Percentiles rank a stretch among this genome's conserved stretches.
These are phyloP conservation scores for Exophiala aquamarina DNA, from an alignment of 2,329 filamentous ascomycete species.

Conservation along the genomic window DNA sequence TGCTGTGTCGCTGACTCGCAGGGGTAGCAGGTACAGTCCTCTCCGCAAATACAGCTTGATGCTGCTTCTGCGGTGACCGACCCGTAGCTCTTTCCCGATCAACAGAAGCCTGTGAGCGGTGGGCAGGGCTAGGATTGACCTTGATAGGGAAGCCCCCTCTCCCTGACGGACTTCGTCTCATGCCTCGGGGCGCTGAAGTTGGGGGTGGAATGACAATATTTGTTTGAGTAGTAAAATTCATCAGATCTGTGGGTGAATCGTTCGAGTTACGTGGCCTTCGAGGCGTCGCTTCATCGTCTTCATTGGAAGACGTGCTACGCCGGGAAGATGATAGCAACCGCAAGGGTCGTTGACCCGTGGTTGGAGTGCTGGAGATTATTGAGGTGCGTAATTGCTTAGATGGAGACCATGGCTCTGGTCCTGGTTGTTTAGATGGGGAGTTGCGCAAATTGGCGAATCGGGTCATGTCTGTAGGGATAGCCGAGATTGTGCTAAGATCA, in stretches of 20 bases:
- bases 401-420: slow-evolving; percentile 43
- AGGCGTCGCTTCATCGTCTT: slow-evolving; percentile 45
- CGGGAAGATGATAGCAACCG: slow-evolving; percentile 37
- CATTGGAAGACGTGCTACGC: slow-evolving; percentile 33
- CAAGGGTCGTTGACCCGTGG: slow-evolving; percentile 38
- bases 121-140: slow-evolving; percentile 26
- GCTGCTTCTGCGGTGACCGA: slow-evolving; percentile 30
- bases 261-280: slow-evolving; percentile 51
- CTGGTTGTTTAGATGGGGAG: slow-evolving; percentile 55
- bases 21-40: slow-evolving; percentile 29
- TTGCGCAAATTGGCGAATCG: slow-evolving; percentile 73
- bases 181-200: slow-evolving; percentile 46
- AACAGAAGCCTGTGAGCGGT: slow-evolving; percentile 29
- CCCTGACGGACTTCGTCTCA: slow-evolving; percentile 38
- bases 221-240: slow-evolving; percentile 86
- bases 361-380: slow-evolving; percentile 48
- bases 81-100: slow-evolving; percentile 28
- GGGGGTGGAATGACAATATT: slow-evolving; percentile 51
- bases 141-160: slow-evolving; percentile 31
- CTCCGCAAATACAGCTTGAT: slow-evolving; percentile 15
- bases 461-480: slow-evolving; percentile 77
- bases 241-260: slow-evolving; percentile 66
- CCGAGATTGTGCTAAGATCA: slow-evolving; percentile 81
- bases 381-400: slow-evolving; percentile 37
- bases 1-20: slow-evolving; percentile 29